Percentiles rank a stretch among this genome's conserved stretches.
Conservation (phyloP, 2,329 filamentous ascomycete species). For the Botrytis byssoidea region DNA sequence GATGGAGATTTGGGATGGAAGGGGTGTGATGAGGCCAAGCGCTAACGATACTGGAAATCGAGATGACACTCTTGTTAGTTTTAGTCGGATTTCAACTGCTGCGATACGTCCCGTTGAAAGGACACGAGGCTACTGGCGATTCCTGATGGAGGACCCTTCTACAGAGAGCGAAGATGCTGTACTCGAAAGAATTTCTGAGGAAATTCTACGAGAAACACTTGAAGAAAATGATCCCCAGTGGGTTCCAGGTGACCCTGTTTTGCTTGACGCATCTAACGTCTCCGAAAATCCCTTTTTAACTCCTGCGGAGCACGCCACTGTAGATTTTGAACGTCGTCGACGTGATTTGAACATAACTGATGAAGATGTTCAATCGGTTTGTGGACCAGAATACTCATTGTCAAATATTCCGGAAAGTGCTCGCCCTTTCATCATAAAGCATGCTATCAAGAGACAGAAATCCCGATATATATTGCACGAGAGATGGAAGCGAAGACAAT, state of each 20-base stretch:
- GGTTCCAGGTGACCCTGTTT: background rate
- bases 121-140: conserved; percentile 33
- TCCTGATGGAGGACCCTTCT: conserved; percentile 34
- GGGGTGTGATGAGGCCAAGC: conserved; percentile 59
- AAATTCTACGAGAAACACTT: background rate
- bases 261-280: background rate
- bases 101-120: background rate
- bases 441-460: conserved; percentile 31
- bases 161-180: conserved; percentile 28
- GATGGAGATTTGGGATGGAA: conserved; percentile 60
- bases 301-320: background rate
- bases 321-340: conserved; percentile 30
- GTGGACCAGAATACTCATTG: conserved; percentile 32
- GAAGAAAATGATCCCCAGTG: background rate
- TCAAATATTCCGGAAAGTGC: conserved; percentile 28
- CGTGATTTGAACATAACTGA: conserved; percentile 33
- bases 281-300: background rate
- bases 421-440: conserved; percentile 32
- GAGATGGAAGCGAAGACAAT: conserved; percentile 73
- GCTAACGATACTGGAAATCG: conserved; percentile 59
- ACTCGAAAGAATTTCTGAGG: conserved; percentile 23
- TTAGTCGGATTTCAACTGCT: conserved; percentile 14
- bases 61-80: conserved; percentile 55
- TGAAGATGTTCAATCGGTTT: conserved; percentile 36
- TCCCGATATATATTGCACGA: conserved; percentile 52